These are phyloP conservation scores for Hypseocharis bilobata DNA, from an alignment of 441 rosid genomes.

Conservation along the genomic window DNA sequence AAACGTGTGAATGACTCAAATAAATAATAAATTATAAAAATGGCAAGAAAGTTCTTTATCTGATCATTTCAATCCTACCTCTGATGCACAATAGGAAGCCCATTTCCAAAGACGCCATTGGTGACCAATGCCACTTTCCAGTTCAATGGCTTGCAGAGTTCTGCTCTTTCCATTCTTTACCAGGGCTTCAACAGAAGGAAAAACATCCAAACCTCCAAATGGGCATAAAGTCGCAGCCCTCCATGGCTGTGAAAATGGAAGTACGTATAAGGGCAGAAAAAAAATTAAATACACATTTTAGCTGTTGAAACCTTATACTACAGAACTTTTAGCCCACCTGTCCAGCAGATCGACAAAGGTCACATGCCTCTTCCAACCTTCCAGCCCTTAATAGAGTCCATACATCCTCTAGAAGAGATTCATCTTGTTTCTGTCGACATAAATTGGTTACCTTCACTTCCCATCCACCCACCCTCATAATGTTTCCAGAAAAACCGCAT, in stretches of 20 bases:
- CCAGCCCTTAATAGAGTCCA: slow-evolving; percentile 95
- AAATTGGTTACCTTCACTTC: slow-evolving; percentile 15
- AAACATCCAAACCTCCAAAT: slow-evolving; percentile 72
- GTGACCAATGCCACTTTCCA: slow-evolving; percentile 81
- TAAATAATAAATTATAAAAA: too few relatives aligned
- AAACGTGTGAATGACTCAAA: not conserved
- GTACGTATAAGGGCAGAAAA: slow-evolving; percentile 7
- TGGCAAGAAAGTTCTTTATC: too few relatives aligned
- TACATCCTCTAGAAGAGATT: slow-evolving; percentile 87
- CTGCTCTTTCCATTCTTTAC: slow-evolving; percentile 70
- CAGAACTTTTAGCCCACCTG: slow-evolving; percentile 43
- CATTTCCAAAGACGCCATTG: slow-evolving; percentile 92
- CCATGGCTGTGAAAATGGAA: slow-evolving; percentile 64
- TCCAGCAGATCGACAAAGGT: slow-evolving; percentile 90
- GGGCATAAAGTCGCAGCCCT: slow-evolving; percentile 86
- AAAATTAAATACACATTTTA: slow-evolving; percentile 7
- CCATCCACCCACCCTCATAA: too few relatives aligned
- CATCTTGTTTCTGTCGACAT: slow-evolving; percentile 74
- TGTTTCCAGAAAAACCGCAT: not conserved
- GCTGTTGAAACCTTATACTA: slow-evolving; percentile 5
- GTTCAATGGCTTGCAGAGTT: slow-evolving; percentile 79
- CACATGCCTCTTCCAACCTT: slow-evolving; percentile 80
- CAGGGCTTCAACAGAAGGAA: slow-evolving; percentile 79
- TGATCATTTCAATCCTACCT: slow-evolving; percentile 37
- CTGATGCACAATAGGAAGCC: slow-evolving; percentile 91